These are phyloP conservation scores for Leishmania turanica DNA, from an alignment of 208 protist genomes.

Conservation along the genomic window DNA sequence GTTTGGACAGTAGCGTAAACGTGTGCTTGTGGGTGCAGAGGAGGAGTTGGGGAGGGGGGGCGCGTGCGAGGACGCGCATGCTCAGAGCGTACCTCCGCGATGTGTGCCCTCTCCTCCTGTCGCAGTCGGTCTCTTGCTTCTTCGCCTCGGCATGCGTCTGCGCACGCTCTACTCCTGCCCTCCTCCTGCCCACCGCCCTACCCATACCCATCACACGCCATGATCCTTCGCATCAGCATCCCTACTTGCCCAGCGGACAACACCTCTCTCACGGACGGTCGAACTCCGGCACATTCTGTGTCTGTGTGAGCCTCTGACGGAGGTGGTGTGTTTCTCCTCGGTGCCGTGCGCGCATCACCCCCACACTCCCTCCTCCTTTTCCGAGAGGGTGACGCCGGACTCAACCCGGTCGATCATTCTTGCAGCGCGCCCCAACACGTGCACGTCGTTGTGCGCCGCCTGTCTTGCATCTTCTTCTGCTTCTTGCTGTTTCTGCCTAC, in stretches of 20 bases:
- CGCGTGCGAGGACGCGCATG: background rate
- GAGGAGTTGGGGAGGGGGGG: background rate
- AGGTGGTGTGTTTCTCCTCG: background rate
- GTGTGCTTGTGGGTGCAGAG: background rate
- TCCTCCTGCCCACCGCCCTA: background rate
- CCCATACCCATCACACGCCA: background rate
- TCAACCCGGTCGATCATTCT: background rate
- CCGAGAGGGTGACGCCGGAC: background rate
- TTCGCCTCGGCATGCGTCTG: background rate
- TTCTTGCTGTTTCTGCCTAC: background rate
- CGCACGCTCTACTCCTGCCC: background rate
- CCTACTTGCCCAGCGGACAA: background rate
- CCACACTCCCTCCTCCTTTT: background rate
- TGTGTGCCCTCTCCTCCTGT: background rate
- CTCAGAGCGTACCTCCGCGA: background rate
- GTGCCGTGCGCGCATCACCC: background rate
- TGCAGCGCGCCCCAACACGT: background rate
- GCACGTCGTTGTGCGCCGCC: background rate
- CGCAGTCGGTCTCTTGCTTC: background rate
- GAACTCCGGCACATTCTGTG: background rate
- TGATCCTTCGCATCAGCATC: background rate
- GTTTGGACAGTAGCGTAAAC: background rate
- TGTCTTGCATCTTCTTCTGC: background rate
- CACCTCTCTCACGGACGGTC: background rate
- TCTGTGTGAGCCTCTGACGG: background rate